Base-by-base conservation (phyloP, 148 eudicot species). In the Hydrangea macrophylla region DNA sequence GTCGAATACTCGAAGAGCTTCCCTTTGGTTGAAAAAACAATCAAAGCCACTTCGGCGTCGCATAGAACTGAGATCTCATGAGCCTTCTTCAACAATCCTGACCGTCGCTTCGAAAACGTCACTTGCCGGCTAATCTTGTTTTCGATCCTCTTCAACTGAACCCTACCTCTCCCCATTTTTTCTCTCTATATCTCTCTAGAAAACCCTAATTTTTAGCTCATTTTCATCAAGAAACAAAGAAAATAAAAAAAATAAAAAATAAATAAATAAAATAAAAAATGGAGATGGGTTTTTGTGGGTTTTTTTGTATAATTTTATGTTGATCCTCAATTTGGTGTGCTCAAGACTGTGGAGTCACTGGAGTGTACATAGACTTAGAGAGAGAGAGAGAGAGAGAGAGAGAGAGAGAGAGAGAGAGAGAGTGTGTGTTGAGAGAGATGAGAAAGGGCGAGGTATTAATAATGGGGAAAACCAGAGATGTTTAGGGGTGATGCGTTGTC, bases 81-180 rank as follows among this genome's bases (percentile, higher is more conserved):
- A 39, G 66, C 66, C n/a, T 62, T 62, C 26, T 62, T 62, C 22
- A 64, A n/a, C 33, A 64, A 27, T 6, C 67, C 67, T 5, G 55
- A 44, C 51, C 67, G 44, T 13, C 67, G 25, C 55, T 64, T 64
- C 22, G 67, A 64, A 15, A 64, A 64, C 2, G 67, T 64, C 20
- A 64, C 67, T 64, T 64, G 55, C 28, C 67, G 25, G 45, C 66
- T 62, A 40, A 62, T 62, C 53, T 62, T 62, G 53, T 62, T 23
- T 12, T 62, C 66, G 66, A 64, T 64, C 55, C 55, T 20, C 36
- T 64, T 64, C 67, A 64, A 64, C 55, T 64, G 55, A 64, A 64
- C 55, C 36, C 40, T 64, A 0, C 67, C 67, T 64, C 67, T 40
- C 31, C 67, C 67, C 67, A 64, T 62, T 42, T 42, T 42, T 18